Evolutionary conservation across 1,139 yeast genomes (phyloP).

Genomic region (Pichia sp.): DNA sequence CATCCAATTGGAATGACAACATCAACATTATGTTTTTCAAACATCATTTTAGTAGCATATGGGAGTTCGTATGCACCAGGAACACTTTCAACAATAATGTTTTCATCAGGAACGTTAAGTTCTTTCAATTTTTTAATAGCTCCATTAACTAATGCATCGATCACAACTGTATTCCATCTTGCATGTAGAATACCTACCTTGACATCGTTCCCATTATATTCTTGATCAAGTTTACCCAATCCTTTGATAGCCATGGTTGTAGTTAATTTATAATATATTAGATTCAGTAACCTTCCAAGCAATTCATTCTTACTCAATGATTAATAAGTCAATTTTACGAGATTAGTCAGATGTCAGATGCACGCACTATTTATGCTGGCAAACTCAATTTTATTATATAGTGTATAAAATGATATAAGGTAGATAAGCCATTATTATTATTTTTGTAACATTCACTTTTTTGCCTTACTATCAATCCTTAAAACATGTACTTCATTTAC

Average conservation of each 20-base stretch:
- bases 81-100: conserved; percentile 74
- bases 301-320: no score
- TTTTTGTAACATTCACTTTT: no score
- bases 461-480: no score
- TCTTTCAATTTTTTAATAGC: conserved; percentile 54
- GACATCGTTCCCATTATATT: conserved; percentile 63
- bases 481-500: no score
- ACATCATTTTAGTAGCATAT: conserved; percentile 57
- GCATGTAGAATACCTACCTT: conserved; percentile 88
- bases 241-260: conserved; percentile 77
- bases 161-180: conserved; percentile 82
- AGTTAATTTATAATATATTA: no score
- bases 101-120: conserved; percentile 67
- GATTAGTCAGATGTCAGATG: no score
- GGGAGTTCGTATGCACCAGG: conserved; percentile 97
- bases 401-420: no score
- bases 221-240: conserved; percentile 65
- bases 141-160: conserved; percentile 76
- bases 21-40: conserved; percentile 53
- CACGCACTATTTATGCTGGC: no score
- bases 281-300: no score
- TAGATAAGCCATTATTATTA: no score
- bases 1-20: conserved; percentile 93
- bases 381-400: no score
- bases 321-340: no score